Evolutionary conservation across 352 stramenopile species (phyloP).

Genomic region (Phytopythium boreale): DNA sequence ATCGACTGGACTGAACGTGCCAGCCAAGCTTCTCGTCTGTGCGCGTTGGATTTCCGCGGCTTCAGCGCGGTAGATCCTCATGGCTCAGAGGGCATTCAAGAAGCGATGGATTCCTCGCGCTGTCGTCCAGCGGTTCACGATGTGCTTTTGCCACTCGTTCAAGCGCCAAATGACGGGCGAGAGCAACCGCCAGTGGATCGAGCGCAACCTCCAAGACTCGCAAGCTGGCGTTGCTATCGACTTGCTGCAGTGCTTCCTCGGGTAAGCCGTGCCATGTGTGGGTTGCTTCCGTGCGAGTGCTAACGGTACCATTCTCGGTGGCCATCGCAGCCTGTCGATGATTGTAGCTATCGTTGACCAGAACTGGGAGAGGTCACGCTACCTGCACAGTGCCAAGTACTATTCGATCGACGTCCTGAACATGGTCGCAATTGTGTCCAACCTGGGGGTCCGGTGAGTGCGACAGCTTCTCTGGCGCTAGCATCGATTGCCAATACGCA

Average conservation of each 20-base stretch:
- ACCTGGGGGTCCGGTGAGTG: constrained; percentile 42
- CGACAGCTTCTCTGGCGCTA: neutral
- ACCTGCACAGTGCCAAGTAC: constrained; percentile 26
- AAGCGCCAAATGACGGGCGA: constrained; percentile 66
- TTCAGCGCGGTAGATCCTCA: neutral
- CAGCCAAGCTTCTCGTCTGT: neutral
- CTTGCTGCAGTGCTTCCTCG: constrained; percentile 45
- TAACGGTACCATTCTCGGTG: neutral
- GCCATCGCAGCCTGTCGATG: constrained; percentile 37
- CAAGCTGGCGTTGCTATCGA: constrained; percentile 54
- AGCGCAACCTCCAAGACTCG: constrained; percentile 69
- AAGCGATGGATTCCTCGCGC: constrained; percentile 3
- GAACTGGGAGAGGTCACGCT: constrained; percentile 48
- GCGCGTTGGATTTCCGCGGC: neutral
- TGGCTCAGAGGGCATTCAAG: neutral
- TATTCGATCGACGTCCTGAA: constrained; percentile 47
- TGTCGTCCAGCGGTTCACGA: constrained; percentile 15
- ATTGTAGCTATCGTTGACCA: constrained; percentile 57
- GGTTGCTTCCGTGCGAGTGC: neutral
- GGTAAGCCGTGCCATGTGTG: constrained; percentile 18
- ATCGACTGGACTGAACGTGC: neutral
- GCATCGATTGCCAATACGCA: neutral
- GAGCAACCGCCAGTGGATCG: constrained; percentile 64
- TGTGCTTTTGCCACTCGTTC: constrained; percentile 30
- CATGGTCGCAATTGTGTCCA: constrained; percentile 37